Conservation (phyloP, 257 asterid genomes). For the Apocynum venetum region DNA sequence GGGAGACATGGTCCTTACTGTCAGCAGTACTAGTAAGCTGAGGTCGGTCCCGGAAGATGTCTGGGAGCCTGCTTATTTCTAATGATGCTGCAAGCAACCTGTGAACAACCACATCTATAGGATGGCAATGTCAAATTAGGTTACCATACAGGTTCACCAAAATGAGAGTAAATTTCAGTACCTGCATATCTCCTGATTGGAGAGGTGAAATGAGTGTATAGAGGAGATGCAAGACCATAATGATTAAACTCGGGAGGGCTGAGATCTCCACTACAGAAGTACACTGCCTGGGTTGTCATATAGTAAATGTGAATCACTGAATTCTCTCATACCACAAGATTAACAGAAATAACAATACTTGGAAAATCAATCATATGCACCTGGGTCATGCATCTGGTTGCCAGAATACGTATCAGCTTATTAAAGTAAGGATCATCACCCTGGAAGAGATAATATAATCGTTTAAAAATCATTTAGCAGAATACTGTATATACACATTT, state of each 20-base stretch:
- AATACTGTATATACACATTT: background rate
- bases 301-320: conserved; percentile 8
- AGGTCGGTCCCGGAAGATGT: conserved; percentile 64
- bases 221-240: conserved; percentile 91
- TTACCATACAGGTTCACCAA: conserved; percentile 17
- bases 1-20: conserved; percentile 49
- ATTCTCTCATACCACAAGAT: conserved; percentile 16
- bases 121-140: conserved; percentile 18
- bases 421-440: conserved; percentile 91
- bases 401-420: conserved; percentile 92
- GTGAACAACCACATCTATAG: conserved; percentile 84
- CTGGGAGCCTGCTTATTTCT: conserved; percentile 86
- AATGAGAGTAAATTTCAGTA: conserved; percentile 18
- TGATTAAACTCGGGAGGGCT: conserved; percentile 85
- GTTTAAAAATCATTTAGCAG: background rate
- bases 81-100: conserved; percentile 94
- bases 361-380: conserved; percentile 29
- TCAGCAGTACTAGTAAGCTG: conserved; percentile 79
- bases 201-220: conserved; percentile 97
- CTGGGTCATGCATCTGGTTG: conserved; percentile 99
- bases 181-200: conserved; percentile 99
- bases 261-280: conserved; percentile 95
- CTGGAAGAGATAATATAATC: conserved; percentile 31
- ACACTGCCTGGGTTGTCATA: conserved; percentile 70
- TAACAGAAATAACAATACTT: background rate